These are phyloP conservation scores for Colletotrichum liaoningense DNA, from an alignment of 2,329 filamentous ascomycete species.

Conservation along the genomic window DNA sequence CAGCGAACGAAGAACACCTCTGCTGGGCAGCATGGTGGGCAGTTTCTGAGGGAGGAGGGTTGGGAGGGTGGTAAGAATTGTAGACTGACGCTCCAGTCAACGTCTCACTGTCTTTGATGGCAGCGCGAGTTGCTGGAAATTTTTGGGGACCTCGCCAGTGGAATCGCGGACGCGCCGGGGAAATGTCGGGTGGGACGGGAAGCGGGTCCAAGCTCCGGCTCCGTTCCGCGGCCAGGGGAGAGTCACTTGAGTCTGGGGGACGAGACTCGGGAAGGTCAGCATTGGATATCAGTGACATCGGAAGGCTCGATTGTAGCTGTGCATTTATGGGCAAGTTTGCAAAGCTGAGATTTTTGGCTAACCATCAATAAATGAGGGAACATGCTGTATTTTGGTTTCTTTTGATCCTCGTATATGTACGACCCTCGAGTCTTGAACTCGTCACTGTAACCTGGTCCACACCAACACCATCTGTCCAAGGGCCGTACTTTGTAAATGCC, in stretches of 20 bases:
- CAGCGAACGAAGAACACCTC: constrained; percentile 55
- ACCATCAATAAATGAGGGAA: background rate
- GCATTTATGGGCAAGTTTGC: background rate
- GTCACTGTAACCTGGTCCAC: background rate
- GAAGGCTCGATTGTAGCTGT: background rate
- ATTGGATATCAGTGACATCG: background rate
- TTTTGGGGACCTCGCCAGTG: constrained; percentile 40
- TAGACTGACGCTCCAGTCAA: constrained; percentile 6
- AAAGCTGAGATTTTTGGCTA: background rate
- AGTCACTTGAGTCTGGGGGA: background rate
- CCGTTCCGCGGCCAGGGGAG: background rate
- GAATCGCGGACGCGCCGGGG: constrained; percentile 42
- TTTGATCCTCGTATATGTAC: constrained; percentile 17
- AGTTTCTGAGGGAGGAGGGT: constrained; percentile 25
- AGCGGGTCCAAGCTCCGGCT: constrained; percentile 30
- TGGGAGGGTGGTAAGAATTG: constrained; percentile 34
- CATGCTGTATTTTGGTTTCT: constrained; percentile 5
- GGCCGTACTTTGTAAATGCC: constrained; percentile 2
- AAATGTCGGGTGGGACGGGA: constrained; percentile 46
- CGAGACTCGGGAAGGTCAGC: background rate
- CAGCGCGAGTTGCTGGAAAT: constrained; percentile 38
- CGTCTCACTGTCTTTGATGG: constrained; percentile 6
- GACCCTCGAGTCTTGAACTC: background rate
- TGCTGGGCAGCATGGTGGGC: constrained; percentile 57
- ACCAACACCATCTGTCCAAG: constrained; percentile 15